phyloP scores from a whole-genome alignment of 2,329 filamentous ascomycete species.

The Samsoniella hepiali region DNA sequence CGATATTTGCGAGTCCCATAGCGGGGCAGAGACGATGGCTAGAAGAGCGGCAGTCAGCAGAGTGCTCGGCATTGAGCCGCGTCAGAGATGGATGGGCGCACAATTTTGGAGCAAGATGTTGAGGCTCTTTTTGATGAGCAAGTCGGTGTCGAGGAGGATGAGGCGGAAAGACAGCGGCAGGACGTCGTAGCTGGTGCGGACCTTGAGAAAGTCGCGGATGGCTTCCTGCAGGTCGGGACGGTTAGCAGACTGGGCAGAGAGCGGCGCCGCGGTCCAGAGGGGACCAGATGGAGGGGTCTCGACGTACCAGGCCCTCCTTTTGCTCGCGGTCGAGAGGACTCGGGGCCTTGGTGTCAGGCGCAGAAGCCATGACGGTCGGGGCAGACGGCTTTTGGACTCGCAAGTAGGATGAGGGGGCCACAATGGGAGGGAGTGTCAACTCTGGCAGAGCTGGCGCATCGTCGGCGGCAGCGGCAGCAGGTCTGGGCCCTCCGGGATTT shows the following conservation, averaged over 20 bases:
- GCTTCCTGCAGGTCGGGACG: conserved; percentile 58
- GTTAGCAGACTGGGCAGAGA: conserved; percentile 14
- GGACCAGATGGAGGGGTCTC: background rate
- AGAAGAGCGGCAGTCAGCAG: conserved; percentile 21
- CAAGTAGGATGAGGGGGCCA: conserved; percentile 59
- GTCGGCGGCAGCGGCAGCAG: conserved; percentile 19
- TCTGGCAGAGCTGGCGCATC: conserved; percentile 20
- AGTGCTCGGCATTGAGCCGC: background rate
- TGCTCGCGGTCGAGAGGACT: conserved; percentile 72
- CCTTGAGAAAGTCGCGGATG: conserved; percentile 92
- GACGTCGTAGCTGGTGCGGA: conserved; percentile 96
- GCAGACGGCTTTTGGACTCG: conserved; percentile 35
- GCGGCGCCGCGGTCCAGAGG: background rate
- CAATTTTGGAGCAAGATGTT: conserved; percentile 95
- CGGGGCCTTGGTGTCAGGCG: conserved; percentile 39
- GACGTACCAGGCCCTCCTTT: conserved; percentile 70
- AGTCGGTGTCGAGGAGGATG: conserved; percentile 89
- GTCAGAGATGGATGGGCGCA: conserved; percentile 37
- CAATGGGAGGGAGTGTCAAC: conserved; percentile 49
- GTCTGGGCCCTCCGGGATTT: conserved; percentile 21
- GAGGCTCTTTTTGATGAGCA: conserved; percentile 95
- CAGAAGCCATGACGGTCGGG: conserved; percentile 34
- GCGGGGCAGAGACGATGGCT: conserved; percentile 95
- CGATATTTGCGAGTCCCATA: conserved; percentile 93
- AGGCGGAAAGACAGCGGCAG: conserved; percentile 93